These are phyloP conservation scores for Fragilariopsis cylindrus DNA, from an alignment of 108 stramenopile species.

Conservation along the genomic window DNA sequence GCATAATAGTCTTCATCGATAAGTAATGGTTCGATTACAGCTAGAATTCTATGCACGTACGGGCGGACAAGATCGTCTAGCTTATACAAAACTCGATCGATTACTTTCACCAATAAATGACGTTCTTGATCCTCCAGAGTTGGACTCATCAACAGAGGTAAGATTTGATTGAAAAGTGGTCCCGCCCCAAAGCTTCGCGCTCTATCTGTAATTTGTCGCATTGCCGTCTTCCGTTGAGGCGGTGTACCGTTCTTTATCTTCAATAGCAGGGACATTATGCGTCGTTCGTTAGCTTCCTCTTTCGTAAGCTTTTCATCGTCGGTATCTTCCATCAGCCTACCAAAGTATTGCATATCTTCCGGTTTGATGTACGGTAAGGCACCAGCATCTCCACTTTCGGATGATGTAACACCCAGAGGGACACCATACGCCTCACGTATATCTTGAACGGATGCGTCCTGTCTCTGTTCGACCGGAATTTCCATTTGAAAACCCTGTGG, in stretches of 20 bases:
- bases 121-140: slow-evolving; percentile 99
- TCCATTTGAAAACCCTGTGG: slow-evolving; percentile 93
- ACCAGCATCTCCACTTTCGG: slow-evolving; percentile 53
- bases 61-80: slow-evolving; percentile 97
- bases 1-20: slow-evolving; percentile 99
- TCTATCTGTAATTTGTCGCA: slow-evolving; percentile 98
- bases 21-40: slow-evolving; percentile 96
- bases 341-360: slow-evolving; percentile 99
- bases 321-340: slow-evolving; percentile 91
- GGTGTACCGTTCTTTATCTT: slow-evolving; percentile 99
- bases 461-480: slow-evolving; percentile 88
- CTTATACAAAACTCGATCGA: slow-evolving; percentile 98
- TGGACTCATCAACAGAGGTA: slow-evolving; percentile 97
- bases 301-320: slow-evolving; percentile 73
- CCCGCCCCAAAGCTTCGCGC: slow-evolving; percentile 95
- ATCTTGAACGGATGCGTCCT: slow-evolving; percentile 68
- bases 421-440: slow-evolving; percentile 94
- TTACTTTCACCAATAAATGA: slow-evolving; percentile 98
- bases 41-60: slow-evolving; percentile 95
- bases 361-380: slow-evolving; percentile 96
- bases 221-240: slow-evolving; percentile 96
- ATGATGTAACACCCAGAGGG: slow-evolving; percentile 68
- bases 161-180: slow-evolving; percentile 95
- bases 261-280: slow-evolving; percentile 91
- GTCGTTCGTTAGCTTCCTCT: slow-evolving; percentile 83